These are phyloP conservation scores for Pterocarpus macrocarpus DNA, from an alignment of 306 rosid genomes.

Conservation along the genomic window DNA sequence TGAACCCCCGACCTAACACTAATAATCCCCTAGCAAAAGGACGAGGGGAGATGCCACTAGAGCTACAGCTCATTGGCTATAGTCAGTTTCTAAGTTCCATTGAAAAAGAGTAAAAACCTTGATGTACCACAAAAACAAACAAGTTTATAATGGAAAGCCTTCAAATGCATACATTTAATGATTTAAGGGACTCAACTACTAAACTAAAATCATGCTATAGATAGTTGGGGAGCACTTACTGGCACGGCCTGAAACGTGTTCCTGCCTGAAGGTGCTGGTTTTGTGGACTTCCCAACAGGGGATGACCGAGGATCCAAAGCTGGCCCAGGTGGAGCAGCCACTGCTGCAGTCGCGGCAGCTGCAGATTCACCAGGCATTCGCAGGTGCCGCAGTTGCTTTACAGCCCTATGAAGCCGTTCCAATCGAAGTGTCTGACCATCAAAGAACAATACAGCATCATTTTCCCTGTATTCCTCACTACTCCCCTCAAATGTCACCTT, in stretches of 20 bases:
- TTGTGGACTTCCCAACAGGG: constrained; percentile 68
- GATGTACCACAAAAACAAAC: not conserved
- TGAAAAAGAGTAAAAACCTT: not conserved
- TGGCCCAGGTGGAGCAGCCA: constrained; percentile 54
- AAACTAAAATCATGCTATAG: constrained; percentile 20
- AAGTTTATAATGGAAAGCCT: not conserved
- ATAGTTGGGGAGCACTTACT: constrained; percentile 54
- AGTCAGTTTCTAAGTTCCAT: not conserved
- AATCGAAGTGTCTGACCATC: constrained; percentile 79
- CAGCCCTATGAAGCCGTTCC: constrained; percentile 84
- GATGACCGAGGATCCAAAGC: constrained; percentile 72
- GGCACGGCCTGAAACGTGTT: constrained; percentile 64
- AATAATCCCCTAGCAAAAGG: too few relatives aligned
- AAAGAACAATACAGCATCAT: constrained; percentile 87
- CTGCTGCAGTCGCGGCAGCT: constrained; percentile 49
- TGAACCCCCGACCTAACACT: too few relatives aligned
- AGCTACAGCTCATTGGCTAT: too few relatives aligned
- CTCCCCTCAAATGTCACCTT: constrained; percentile 91
- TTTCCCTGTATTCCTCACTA: constrained; percentile 85
- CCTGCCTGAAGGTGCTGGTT: constrained; percentile 53
- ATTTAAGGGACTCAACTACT: constrained; percentile 15
- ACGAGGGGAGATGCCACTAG: too few relatives aligned
- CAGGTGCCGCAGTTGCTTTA: constrained; percentile 83
- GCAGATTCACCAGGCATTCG: constrained; percentile 87
- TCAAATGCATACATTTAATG: constrained; percentile 19